Base-by-base conservation (phyloP, 2,329 filamentous ascomycete species). In the Septoria linicola region DNA sequence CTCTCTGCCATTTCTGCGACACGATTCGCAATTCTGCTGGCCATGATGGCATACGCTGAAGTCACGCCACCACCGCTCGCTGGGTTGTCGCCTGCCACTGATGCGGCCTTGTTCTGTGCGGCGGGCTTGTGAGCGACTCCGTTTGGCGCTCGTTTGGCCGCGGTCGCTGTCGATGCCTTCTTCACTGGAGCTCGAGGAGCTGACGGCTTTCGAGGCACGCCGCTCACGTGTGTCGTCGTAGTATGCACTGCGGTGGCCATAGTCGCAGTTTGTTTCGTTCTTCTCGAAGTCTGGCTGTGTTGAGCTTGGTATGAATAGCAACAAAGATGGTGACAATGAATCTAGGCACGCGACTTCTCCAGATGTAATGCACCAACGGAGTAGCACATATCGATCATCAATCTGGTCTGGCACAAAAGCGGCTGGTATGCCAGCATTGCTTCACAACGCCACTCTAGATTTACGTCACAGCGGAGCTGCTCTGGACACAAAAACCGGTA, bases 1-100 rank as follows among this genome's bases (percentile, higher is more conserved):
- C 75, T 76, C 66, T 78, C 75, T 6, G 75, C 75, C 73, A 78
- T 76, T 59, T 78, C 75, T 4, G 73, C 75, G 10, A 78, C 74
- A 39, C 75, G 68, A 63, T 77, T 78, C 36, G 74, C 73, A 54
- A 78, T 76, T 35, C 75, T 60, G 37, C 68, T 71, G 7, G 73
- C 74, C 75, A 78, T 77, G 63, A 77, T 76, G 39, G 72, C 72
- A 65, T 77, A 77, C 30, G 75, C 72, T 27, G 73, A 76, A 32
- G 70, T 63, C 13, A 66, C 62, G 14, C 63, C 66, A 34, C 59
- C 57, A 31, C 53, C 53, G 14, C 54, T 52, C 23, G 46, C 41
- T 20, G 50, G 56, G 42, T 36, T 66, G 59, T 52, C 65, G 35
- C 65, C 65, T 19, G 67, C 61, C 35, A 68, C 61, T 8, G 68